Evolutionary conservation across 2,329 filamentous ascomycete species (phyloP).

Genomic region (Colletotrichum lini): DNA sequence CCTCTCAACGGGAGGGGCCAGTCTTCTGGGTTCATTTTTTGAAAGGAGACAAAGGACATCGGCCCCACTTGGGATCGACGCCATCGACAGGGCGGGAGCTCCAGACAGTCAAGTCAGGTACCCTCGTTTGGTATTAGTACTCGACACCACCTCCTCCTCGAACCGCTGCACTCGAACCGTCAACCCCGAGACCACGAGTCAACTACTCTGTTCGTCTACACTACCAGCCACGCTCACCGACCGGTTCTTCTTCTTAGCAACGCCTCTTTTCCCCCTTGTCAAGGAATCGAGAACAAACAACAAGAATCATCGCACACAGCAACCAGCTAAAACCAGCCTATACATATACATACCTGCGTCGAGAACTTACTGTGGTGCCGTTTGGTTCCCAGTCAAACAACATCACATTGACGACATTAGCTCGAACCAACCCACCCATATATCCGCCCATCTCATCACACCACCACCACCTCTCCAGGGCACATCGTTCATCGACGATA

Average conservation of each 20-base stretch:
- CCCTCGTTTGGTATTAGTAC: conserved; percentile 38
- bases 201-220: conserved; percentile 8
- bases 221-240: conserved; percentile 22
- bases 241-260: neutral
- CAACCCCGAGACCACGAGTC: conserved; percentile 36
- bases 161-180: conserved; percentile 18
- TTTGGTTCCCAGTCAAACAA: neutral
- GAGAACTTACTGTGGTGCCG: conserved; percentile 11
- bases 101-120: conserved; percentile 8
- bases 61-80: conserved; percentile 39
- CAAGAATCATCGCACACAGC: neutral
- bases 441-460: conserved; percentile 14
- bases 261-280: neutral
- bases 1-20: conserved; percentile 21
- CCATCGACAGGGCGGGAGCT: conserved; percentile 36
- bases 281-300: neutral
- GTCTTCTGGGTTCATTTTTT: conserved; percentile 25
- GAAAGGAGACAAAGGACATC: conserved; percentile 41
- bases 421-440: conserved; percentile 7
- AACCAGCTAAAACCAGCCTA: neutral
- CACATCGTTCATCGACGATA: conserved; percentile 17
- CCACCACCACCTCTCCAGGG: conserved; percentile 4
- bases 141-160: conserved; percentile 22
- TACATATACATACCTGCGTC: neutral
- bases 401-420: conserved; percentile 34